Base-by-base conservation (phyloP, 768 basidiomycete species). In the Leucocoprinus sp. region DNA sequence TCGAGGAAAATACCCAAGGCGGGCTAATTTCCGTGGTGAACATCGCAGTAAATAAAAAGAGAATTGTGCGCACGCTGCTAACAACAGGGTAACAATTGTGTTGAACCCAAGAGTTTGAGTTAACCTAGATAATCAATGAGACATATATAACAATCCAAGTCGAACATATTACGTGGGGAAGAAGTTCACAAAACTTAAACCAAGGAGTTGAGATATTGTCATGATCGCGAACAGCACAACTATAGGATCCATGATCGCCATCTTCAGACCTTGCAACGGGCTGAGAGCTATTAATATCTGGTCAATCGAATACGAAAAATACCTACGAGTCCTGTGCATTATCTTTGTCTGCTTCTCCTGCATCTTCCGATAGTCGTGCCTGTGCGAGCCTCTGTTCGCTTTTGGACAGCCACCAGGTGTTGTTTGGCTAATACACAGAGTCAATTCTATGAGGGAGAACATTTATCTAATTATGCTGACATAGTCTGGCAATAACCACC, bases 341-440 rank as follows among this genome's bases (percentile, higher is more conserved):
- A 51, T 82, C 80, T 52, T 69, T 60, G 53, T 82, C 79, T 0
- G 78, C 78, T 61, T 80, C 78, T 1, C 78, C 77, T 9, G 73
- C 75, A 54, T 81, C 79, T 50, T 82, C 80, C 0, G 80, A 75
- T 15, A 82, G 69, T 8, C 80, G 75, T n/a, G 72, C 74, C 55
- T 78, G 78, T 8, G 80, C 80, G 14, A 82, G 65, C 21, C 67
- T 69, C n/a, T 68, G 65, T 48, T 81, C 71, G 7, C 60, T 57
- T 0, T 64, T 57, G 12, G 65, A 62, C 19, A 81, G 55, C 78
- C 78, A 82, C 22, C 62, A 62, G 0, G 80, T 82, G 53, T 82
- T 83, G 45, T 72, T 46, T 2, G 75, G 76, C 77, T 80, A 50
- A 15, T 36, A 21, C 22, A 26, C 12, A n/a, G 12, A 27, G 12